phyloP scores from a whole-genome alignment of 164 flowering plant genomes.

The Tetrastigma voinierianum region DNA sequence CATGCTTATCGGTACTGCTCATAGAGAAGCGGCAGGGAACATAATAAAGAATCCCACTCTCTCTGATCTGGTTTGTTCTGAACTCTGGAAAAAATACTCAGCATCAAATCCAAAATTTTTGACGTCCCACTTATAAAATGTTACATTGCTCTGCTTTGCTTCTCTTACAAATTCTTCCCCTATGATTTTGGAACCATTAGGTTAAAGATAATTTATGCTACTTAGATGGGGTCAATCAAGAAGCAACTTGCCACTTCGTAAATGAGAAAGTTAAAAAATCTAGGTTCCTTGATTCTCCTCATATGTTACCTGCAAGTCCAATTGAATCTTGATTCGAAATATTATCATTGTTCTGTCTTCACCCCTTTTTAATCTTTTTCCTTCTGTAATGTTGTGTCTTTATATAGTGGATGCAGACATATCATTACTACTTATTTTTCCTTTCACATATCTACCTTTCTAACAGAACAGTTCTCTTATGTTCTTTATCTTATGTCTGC shows the following conservation, averaged over 20 bases:
- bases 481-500: no score
- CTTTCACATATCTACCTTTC: no score
- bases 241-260: neutral
- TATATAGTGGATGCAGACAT: no score
- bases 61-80: constrained; percentile 50
- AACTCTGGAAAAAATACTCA: neutral
- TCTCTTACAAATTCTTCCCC: no score
- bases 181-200: no score
- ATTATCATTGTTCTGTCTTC: neutral
- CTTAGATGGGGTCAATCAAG: neutral
- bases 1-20: constrained; percentile 75
- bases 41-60: constrained; percentile 66
- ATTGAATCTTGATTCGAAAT: neutral
- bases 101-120: neutral
- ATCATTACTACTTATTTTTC: no score
- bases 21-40: constrained; percentile 56
- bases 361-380: no score
- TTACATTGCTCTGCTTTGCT: no score
- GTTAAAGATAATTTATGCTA: neutral
- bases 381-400: no score
- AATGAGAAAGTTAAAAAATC: neutral
- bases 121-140: no score
- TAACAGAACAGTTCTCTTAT: no score
- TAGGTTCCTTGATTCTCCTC: neutral
- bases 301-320: neutral